Evolutionary conservation across 495 filamentous ascomycete genomes (phyloP).

Genomic region (Lophiostoma macrostomum): DNA sequence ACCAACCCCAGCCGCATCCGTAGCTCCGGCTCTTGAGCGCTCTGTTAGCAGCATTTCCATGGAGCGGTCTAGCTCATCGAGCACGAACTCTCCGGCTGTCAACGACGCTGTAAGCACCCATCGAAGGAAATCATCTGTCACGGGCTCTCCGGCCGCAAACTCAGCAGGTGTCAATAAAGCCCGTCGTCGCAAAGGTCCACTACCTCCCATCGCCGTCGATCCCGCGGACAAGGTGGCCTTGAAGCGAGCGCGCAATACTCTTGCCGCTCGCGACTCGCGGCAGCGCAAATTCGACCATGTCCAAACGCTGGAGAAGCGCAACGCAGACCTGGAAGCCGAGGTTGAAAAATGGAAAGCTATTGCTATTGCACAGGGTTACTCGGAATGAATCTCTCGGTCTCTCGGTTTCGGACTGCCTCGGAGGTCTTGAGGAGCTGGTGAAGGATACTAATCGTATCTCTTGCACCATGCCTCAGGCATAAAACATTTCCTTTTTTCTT

Average conservation of each 20-base stretch:
- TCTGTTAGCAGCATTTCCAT: conserved; percentile 39
- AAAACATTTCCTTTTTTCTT: conserved; percentile 25
- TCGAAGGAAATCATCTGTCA: conserved; percentile 39
- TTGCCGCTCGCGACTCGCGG: conserved; percentile 92
- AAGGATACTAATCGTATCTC: conserved; percentile 14
- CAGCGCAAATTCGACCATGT: conserved; percentile 72
- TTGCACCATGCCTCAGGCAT: conserved; percentile 6
- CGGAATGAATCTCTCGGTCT: conserved; percentile 10
- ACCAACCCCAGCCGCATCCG: background rate
- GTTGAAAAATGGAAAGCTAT: conserved; percentile 49
- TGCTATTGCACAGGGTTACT: conserved; percentile 27
- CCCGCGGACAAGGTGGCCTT: conserved; percentile 66
- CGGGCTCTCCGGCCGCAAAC: conserved; percentile 47
- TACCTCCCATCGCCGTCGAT: conserved; percentile 77
- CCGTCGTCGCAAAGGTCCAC: conserved; percentile 70
- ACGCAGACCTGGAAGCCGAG: conserved; percentile 51
- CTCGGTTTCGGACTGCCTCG: conserved; percentile 7
- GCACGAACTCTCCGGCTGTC: conserved; percentile 28
- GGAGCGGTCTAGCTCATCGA: conserved; percentile 34
- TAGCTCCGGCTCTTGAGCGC: conserved; percentile 27
- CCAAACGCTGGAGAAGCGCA: conserved; percentile 57
- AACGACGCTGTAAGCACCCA: conserved; percentile 46
- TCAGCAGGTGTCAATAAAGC: conserved; percentile 65
- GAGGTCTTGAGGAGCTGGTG: conserved; percentile 29
- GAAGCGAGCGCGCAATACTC: conserved; percentile 93